Evolutionary conservation across 2,329 filamentous ascomycete genomes (phyloP).

Genomic region (Penicillium rolfsii): DNA sequence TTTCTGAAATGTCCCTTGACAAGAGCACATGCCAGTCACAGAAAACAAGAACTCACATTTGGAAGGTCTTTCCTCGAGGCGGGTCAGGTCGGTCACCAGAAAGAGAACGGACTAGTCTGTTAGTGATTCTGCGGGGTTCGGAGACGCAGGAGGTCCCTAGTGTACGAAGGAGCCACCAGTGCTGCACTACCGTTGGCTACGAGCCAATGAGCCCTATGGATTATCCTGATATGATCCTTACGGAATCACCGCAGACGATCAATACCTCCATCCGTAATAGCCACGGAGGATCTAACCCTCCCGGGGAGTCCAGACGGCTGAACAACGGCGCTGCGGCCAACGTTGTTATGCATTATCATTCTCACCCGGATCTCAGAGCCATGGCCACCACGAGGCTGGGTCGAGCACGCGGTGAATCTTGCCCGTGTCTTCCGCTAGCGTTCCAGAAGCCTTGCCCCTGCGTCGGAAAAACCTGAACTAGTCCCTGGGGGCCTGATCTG

Average conservation of each 20-base stretch:
- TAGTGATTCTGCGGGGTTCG: slow-evolving; percentile 3
- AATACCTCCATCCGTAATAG: slow-evolving; percentile 3
- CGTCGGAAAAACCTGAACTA: slow-evolving; percentile 5
- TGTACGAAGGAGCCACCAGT: background rate
- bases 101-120: background rate
- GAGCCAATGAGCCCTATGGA: background rate
- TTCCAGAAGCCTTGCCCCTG: slow-evolving; percentile 23
- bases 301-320: background rate
- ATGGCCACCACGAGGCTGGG: background rate
- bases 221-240: background rate
- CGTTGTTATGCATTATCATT: background rate
- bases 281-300: slow-evolving; percentile 13
- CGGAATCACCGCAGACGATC: background rate
- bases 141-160: background rate
- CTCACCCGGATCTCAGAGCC: background rate
- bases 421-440: slow-evolving; percentile 19
- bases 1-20: slow-evolving; percentile 10
- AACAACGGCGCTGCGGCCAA: background rate
- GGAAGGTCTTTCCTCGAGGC: background rate
- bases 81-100: background rate
- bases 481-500: background rate
- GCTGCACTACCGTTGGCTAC: slow-evolving; percentile 6
- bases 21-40: slow-evolving; percentile 7
- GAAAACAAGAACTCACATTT: background rate
- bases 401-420: slow-evolving; percentile 10